A percentile compares a stretch with the other conserved stretches of the same genome.
These are phyloP conservation scores for Apiotrichum sp. DNA, from an alignment of 1,284 basidiomycete species.

Conservation along the genomic window DNA sequence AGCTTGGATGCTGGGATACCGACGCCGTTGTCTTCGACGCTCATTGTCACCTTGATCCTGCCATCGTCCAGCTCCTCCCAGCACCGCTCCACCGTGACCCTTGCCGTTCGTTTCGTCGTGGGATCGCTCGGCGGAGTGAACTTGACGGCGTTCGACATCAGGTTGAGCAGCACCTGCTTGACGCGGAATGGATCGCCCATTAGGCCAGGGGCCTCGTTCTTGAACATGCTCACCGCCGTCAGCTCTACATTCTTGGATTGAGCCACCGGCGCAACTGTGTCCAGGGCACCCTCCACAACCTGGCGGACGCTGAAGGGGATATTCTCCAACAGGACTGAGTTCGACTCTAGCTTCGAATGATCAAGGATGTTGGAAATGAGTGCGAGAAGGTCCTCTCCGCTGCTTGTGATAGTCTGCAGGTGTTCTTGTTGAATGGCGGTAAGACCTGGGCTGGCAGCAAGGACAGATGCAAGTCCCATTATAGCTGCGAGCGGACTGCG, in stretches of 20 bases:
- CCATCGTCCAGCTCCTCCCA: conserved; percentile 17
- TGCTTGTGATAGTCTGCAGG: conserved; percentile 46
- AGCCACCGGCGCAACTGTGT: conserved; percentile 36
- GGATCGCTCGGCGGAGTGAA: conserved; percentile 26
- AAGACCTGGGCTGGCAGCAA: conserved; percentile 41
- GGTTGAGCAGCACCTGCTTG: conserved; percentile 39
- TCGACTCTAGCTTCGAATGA: conserved; percentile 47
- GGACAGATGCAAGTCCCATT: conserved; percentile 44
- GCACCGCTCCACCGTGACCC: conserved; percentile 31
- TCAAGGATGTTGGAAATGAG: conserved; percentile 51
- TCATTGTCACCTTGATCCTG: conserved; percentile 21
- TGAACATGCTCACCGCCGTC: conserved; percentile 28
- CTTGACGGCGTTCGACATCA: conserved; percentile 41
- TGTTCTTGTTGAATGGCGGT: conserved; percentile 47
- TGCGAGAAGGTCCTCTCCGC: conserved; percentile 48
- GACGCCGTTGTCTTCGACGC: conserved; percentile 37
- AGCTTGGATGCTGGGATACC: conserved; percentile 35
- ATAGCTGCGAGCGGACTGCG: conserved; percentile 46
- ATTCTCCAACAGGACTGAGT: conserved; percentile 46
- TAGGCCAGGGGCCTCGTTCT: conserved; percentile 31
- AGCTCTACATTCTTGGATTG: conserved; percentile 41
- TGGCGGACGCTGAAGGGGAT: conserved; percentile 46
- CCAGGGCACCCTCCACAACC: conserved; percentile 37
- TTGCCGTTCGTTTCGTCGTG: conserved; percentile 12
- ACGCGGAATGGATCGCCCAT: conserved; percentile 41